Evolutionary conservation across 306 rosid genomes (phyloP).

Genomic region (Trifolium dubium): DNA sequence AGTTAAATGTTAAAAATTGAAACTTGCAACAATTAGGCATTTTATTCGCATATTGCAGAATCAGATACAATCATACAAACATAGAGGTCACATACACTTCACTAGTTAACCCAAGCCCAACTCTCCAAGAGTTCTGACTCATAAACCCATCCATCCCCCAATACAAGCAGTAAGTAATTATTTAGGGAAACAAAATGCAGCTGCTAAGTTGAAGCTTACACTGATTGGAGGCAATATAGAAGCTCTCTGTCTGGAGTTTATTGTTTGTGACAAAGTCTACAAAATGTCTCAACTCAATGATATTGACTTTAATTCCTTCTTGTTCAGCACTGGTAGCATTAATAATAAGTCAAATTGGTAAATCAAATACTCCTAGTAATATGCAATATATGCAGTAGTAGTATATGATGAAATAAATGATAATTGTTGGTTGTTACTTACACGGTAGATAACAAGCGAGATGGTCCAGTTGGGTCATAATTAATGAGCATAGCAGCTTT

Average conservation of each 20-base stretch:
- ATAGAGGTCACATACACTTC: neutral
- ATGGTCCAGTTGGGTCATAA: conserved; percentile 87
- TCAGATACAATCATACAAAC: conserved; percentile 16
- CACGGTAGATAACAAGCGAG: conserved; percentile 89
- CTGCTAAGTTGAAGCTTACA: conserved; percentile 54
- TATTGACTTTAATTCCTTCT: conserved; percentile 72
- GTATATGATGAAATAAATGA: too few relatives aligned
- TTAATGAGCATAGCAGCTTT: conserved; percentile 85
- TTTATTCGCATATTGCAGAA: conserved; percentile 2
- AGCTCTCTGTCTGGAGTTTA: conserved; percentile 69
- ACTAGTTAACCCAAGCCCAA: conserved; percentile 18
- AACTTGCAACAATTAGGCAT: neutral
- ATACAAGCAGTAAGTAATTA: conserved; percentile 11
- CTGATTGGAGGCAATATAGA: conserved; percentile 75
- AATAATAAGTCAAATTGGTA: conserved; percentile 42
- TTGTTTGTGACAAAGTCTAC: conserved; percentile 64
- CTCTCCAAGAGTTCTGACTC: conserved; percentile 23
- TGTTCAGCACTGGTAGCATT: conserved; percentile 77
- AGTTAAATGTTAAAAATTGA: neutral
- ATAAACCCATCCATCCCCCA: neutral
- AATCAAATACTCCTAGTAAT: too few relatives aligned
- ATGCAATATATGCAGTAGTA: too few relatives aligned
- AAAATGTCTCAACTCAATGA: conserved; percentile 71
- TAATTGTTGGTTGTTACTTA: conserved; percentile 36
- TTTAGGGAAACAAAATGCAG: neutral